Conservation (phyloP, 2,329 filamentous ascomycete genomes). For the Scytalidium lignicola region DNA sequence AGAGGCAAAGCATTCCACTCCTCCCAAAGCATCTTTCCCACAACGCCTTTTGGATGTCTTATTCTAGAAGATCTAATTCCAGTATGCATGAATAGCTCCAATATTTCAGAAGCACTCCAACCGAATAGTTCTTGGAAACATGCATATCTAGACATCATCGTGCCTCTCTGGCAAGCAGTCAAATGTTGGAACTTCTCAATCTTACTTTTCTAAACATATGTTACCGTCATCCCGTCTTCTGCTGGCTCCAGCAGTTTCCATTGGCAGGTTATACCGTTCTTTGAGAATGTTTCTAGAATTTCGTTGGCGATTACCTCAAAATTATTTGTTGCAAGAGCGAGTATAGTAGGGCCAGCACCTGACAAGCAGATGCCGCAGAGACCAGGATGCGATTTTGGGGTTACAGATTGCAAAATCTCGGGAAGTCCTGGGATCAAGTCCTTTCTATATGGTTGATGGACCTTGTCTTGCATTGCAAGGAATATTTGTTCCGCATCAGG, state of each 20-base stretch:
- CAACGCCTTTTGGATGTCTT: no score
- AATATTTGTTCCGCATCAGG: conserved; percentile 93
- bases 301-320: conserved; percentile 80
- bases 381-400: conserved; percentile 78
- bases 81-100: no score
- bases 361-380: conserved; percentile 92
- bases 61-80: no score
- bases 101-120: no score
- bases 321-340: conserved; percentile 85
- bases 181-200: no score
- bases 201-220: conserved; percentile 17
- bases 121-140: no score
- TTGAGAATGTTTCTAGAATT: conserved; percentile 69
- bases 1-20: no score
- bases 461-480: conserved; percentile 96
- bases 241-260: conserved; percentile 90
- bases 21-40: no score
- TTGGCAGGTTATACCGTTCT: conserved; percentile 69
- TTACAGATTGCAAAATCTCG: conserved; percentile 87
- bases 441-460: conserved; percentile 94
- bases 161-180: no score
- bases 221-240: conserved; percentile 48
- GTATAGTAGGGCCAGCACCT: conserved; percentile 89
- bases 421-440: conserved; percentile 86
- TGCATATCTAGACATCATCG: no score